Conservation (phyloP, 805 yeast genomes). For the Suhomyces prunicola region DNA sequence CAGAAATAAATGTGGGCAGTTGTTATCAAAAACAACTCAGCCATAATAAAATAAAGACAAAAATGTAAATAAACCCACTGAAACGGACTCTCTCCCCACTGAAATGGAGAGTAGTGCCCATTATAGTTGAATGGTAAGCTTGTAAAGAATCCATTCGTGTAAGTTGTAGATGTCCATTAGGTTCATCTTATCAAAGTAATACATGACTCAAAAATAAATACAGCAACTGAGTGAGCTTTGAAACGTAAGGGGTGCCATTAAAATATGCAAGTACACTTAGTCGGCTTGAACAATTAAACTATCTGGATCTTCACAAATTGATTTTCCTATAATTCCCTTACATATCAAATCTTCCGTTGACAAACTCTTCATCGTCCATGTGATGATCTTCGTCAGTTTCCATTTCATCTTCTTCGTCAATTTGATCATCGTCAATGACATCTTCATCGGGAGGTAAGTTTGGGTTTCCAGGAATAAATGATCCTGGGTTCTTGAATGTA, state of each 20-base stretch:
- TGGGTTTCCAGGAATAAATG: constrained; percentile 77
- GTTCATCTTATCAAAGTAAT: background rate
- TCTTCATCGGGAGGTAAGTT: constrained; percentile 80
- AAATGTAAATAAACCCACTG: background rate
- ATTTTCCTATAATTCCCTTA: constrained; percentile 20
- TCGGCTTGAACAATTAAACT: too few species aligned
- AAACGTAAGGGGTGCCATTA: background rate
- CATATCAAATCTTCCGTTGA: constrained; percentile 85
- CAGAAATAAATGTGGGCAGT: background rate
- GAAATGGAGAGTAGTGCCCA: background rate
- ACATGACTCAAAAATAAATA: background rate
- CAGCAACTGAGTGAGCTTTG: background rate
- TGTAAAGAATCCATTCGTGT: background rate
- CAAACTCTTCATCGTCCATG: constrained; percentile 75
- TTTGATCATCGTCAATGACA: constrained; percentile 69
- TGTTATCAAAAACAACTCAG: background rate
- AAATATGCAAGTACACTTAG: background rate
- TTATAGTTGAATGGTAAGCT: background rate
- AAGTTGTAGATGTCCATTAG: background rate
- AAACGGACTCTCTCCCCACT: background rate
- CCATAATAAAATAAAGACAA: background rate
- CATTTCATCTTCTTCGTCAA: constrained; percentile 44
- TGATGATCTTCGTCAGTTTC: constrained; percentile 57
- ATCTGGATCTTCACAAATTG: too few species aligned
- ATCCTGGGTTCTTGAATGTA: constrained; percentile 51